Conservation (phyloP, 164 flowering plant genomes). For the Umbilicus rupestris region DNA sequence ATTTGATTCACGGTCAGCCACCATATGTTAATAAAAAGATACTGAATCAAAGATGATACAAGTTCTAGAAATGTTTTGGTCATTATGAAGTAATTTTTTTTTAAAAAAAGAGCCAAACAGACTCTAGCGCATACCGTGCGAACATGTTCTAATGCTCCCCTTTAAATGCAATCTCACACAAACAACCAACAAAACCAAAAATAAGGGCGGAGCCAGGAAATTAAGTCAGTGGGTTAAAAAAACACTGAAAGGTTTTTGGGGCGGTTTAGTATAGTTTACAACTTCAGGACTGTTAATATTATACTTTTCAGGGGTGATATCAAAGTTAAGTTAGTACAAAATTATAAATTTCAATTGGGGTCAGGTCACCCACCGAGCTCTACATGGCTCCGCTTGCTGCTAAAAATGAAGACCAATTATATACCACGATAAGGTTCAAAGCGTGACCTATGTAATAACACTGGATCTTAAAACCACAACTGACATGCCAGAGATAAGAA, state of each 20-base stretch:
- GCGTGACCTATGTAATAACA: no score
- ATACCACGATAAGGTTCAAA: neutral
- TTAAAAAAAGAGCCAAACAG: neutral
- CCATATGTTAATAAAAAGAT: neutral
- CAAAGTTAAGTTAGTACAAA: no score
- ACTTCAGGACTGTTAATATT: no score
- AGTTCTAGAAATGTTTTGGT: neutral
- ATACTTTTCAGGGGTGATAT: no score
- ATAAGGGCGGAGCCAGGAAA: neutral
- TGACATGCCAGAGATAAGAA: no score
- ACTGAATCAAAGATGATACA: neutral
- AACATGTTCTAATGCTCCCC: neutral
- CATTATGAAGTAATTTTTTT: neutral
- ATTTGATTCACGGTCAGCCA: neutral
- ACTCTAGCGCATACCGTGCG: neutral
- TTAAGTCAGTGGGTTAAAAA: no score
- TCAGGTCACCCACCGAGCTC: no score
- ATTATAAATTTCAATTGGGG: no score
- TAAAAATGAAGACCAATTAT: neutral
- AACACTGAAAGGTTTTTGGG: no score
- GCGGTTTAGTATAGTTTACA: no score
- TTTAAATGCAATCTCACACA: neutral
- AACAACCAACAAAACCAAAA: neutral
- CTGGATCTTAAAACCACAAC: no score
- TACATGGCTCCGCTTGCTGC: neutral